phyloP scores from a whole-genome alignment of 768 basidiomycete species.

The Pleurotus tuber-regium region DNA sequence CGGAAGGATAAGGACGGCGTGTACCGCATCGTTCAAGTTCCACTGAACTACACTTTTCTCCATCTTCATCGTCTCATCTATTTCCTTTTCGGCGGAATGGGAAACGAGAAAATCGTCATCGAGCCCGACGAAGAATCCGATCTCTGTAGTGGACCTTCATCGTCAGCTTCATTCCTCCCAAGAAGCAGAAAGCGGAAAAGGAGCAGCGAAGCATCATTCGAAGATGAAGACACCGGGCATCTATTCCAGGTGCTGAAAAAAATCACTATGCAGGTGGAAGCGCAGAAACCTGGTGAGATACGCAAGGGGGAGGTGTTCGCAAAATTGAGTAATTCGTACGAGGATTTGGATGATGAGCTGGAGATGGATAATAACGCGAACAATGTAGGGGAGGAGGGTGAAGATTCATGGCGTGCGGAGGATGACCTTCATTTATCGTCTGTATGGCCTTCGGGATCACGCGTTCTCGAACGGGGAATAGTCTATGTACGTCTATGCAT shows the following conservation, averaged over 20 bases:
- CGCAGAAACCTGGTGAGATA: conserved; percentile 3
- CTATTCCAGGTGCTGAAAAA: conserved; percentile 4
- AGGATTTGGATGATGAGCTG: conserved; percentile 1
- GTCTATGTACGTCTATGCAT: conserved; percentile 52
- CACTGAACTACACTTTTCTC: conserved; percentile 65
- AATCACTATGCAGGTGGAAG: background rate
- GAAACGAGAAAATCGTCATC: conserved; percentile 13
- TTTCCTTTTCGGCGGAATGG: conserved; percentile 50
- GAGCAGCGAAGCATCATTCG: conserved; percentile 2
- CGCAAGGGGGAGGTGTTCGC: conserved; percentile 1
- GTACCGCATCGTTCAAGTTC: conserved; percentile 67
- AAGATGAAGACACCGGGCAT: conserved; percentile 4
- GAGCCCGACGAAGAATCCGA: conserved; percentile 3
- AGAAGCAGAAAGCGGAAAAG: conserved; percentile 2
- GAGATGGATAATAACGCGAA: conserved; percentile 6
- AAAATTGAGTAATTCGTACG: background rate
- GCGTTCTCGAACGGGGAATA: conserved; percentile 41
- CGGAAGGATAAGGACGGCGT: conserved; percentile 31
- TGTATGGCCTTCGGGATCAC: conserved; percentile 53
- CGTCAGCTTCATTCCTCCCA: background rate
- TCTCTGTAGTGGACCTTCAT: background rate
- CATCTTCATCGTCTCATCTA: conserved; percentile 61
- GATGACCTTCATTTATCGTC: conserved; percentile 60
- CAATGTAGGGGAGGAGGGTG: conserved; percentile 29
- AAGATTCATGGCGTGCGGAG: conserved; percentile 69